These are phyloP conservation scores for Vitis cinerea DNA, from an alignment of 164 flowering plant species.

Conservation along the genomic window DNA sequence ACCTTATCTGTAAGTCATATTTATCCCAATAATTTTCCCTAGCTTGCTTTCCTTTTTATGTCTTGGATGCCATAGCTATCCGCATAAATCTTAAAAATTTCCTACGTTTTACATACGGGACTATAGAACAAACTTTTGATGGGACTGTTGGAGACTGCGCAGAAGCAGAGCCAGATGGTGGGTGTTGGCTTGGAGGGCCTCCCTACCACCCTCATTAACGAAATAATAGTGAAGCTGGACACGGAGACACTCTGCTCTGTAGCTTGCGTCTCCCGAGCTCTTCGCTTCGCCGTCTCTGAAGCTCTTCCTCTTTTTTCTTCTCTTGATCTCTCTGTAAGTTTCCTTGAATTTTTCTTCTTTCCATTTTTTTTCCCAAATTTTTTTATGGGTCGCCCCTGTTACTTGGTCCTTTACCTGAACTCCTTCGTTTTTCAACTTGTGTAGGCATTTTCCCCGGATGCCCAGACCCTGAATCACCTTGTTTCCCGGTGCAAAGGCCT, in stretches of 20 bases:
- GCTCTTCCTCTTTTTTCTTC: slow-evolving; percentile 27
- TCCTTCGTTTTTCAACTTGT: too few species aligned
- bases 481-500: slow-evolving; percentile 23
- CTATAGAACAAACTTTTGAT: neutral
- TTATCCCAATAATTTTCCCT: too few species aligned
- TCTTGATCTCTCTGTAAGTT: slow-evolving; percentile 38
- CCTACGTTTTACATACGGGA: too few species aligned
- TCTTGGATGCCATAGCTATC: too few species aligned
- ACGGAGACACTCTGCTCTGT: slow-evolving; percentile 35
- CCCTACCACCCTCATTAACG: slow-evolving; percentile 21
- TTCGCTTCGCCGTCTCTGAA: slow-evolving; percentile 26
- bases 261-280: slow-evolving; percentile 27
- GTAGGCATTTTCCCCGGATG: slow-evolving; percentile 35
- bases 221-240: slow-evolving; percentile 37
- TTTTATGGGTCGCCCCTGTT: neutral
- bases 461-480: slow-evolving; percentile 15
- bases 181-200: slow-evolving; percentile 19
- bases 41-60: too few species aligned
- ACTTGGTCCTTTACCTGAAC: too few species aligned
- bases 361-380: too few species aligned
- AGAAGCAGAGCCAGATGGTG: neutral
- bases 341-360: neutral
- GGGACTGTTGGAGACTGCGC: too few species aligned
- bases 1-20: too few species aligned
- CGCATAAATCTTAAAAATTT: too few species aligned